A percentile compares a stretch with the other conserved stretches of the same genome.
phyloP scores from a whole-genome alignment of 108 stramenopile genomes.

The Stephanodiscus triporus region DNA sequence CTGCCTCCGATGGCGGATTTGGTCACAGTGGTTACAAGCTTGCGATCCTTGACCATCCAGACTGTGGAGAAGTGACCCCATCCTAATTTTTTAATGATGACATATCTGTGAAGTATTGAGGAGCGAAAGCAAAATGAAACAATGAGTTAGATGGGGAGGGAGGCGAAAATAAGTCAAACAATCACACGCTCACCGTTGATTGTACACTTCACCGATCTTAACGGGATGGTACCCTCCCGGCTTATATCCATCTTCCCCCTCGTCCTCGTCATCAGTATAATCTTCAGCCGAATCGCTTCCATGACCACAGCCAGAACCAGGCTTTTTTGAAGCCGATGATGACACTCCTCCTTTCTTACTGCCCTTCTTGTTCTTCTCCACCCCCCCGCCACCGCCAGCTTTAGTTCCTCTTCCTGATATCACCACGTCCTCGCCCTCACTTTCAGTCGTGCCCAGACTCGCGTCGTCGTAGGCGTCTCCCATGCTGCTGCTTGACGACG shows the following conservation, averaged over 20 bases:
- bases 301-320: slow-evolving; percentile 20
- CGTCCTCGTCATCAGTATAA: slow-evolving; percentile 94
- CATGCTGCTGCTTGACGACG: slow-evolving; percentile 31
- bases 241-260: slow-evolving; percentile 90
- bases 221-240: slow-evolving; percentile 96
- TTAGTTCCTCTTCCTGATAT: not conserved
- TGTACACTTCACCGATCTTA: slow-evolving; percentile 92
- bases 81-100: slow-evolving; percentile 96
- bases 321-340: not conserved
- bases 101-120: slow-evolving; percentile 65
- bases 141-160: not conserved
- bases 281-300: slow-evolving; percentile 85
- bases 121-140: not conserved
- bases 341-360: not conserved
- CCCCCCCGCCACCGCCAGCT: slow-evolving; percentile 5
- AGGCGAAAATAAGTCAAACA: slow-evolving; percentile 3
- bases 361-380: slow-evolving; percentile 7
- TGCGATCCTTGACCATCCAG: slow-evolving; percentile 90
- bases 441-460: slow-evolving; percentile 42
- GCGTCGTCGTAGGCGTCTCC: slow-evolving; percentile 38
- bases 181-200: slow-evolving; percentile 72
- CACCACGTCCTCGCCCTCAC: slow-evolving; percentile 18
- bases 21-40: slow-evolving; percentile 40
- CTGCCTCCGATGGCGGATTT: slow-evolving; percentile 10
- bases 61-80: slow-evolving; percentile 99